Evolutionary conservation across 495 filamentous ascomycete species (phyloP), one percentile per base, ranked within the genome.

Genomic region (Daldinia decipiens): DNA sequence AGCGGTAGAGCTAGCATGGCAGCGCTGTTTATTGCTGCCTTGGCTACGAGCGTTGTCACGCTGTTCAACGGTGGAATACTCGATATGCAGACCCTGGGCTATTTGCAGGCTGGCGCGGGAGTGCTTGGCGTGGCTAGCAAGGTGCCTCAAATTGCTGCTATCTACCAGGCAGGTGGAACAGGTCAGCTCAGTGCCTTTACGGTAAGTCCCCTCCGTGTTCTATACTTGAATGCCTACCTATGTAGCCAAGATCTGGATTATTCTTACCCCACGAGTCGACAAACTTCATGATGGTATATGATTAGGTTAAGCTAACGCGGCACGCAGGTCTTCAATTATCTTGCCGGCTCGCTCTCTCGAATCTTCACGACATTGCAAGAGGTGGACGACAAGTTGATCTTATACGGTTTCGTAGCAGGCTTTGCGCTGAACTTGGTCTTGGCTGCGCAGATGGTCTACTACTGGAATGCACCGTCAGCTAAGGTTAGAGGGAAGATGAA

Each of bases 351-450:
- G 63, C 88, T 97, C 40, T 91, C 93, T 12, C 90, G 95, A 74
- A 96, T 99, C 83, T 98, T 97, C 80, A 99, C 95, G 19, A 99
- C 96, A 2, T 80, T 98, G 54, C 93, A 97, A 74, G 95, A 99
- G 83, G 94, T 98, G 67, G 90, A 95, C 72, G 95, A 99, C 79
- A 92, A 92, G 78, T 84, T 98, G 62, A 98, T 99, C 71, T 87
- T 99, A 15, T 97, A 95, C 78, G 91, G 93, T 24, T 98, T 95
- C 84, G 79, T 98, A 51, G 93, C 92, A 2, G 96, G 92, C 24
- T 97, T 97, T 77, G 81, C 85, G 32, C 87, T 99, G 71, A 99
- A 99, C 81, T 81, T 90, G 67, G 86, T 99, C 61, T 82, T 98
- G 62, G 95, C 93, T 3, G 81, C 82, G 52, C 95, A 99, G 84